Base-by-base conservation (phyloP, 768 basidiomycete genomes). In the Lactifluus subvellereus region DNA sequence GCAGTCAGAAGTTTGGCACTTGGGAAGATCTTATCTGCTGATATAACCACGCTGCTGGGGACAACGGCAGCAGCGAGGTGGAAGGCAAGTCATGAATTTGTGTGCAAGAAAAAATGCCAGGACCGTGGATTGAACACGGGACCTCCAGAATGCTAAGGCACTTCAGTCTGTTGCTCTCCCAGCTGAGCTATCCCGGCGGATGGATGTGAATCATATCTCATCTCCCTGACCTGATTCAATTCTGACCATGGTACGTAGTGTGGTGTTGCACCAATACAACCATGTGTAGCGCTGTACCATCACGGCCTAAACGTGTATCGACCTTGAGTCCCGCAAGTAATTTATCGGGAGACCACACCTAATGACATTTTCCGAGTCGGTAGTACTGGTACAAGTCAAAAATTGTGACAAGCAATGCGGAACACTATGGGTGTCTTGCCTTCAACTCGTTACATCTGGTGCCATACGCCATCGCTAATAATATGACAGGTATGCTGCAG, bases 101-200 rank as follows among this genome's bases (percentile, higher is more conserved):
- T 27, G 27, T 27, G 27, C 27, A 27, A 27, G 27, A 27, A 37
- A 43, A 43, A 43, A 71, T 86, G 84, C 83, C 84, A 84, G 79
- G 79, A 84, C 84, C 83, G 82, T 84, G 85, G 84, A 83, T 86
- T 80, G 85, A 86, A 86, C 84, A 84, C 83, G 80, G 83, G 84
- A 86, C 84, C 84, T 86, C 81, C 80, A 86, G 84, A 85, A 78
- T 32, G 18, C 42, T 27, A 27, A 27, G 2, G 27, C 27, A 32
- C 69, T 71, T 71, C 70, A 71, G 70, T 71, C 70, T 71, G 70
- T 71, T 68, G 70, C 70, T 71, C 70, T 71, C 70, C 70, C 70
- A 71, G 66, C 70, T 71, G 70, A 71, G 70, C 70, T 71, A 71
- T 67, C 68, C 65, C 70, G 70, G 70, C 66, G 2, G 0, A 27